phyloP scores from a whole-genome alignment of 306 rosid species.

The Alnus glutinosa region DNA sequence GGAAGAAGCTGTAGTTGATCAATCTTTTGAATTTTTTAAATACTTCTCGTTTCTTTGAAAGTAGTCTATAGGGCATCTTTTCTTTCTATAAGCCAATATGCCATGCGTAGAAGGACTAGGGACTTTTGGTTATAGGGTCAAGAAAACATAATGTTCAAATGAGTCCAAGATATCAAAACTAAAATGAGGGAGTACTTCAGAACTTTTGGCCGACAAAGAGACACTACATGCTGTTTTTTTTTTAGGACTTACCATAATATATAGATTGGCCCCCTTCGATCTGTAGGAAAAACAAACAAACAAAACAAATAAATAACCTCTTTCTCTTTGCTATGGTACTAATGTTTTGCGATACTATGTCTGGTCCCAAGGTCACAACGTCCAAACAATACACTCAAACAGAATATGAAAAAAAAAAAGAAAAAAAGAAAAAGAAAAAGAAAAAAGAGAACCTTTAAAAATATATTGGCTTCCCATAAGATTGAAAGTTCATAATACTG shows the following conservation, averaged over 20 bases:
- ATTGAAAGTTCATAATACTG: slow-evolving; percentile 9
- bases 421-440: no score
- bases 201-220: slow-evolving; percentile 41
- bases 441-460: not conserved
- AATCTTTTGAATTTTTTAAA: not conserved
- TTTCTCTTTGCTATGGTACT: not conserved
- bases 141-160: slow-evolving; percentile 1
- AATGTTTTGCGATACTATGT: slow-evolving; percentile 18
- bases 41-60: not conserved
- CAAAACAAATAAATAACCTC: not conserved
- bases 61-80: not conserved
- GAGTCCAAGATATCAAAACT: not conserved
- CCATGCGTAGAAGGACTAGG: not conserved
- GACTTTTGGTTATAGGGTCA: slow-evolving; percentile 5
- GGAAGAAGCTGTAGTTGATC: not conserved
- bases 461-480: not conserved
- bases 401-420: no score
- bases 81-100: not conserved
- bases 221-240: slow-evolving; percentile 34
- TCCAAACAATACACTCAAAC: not conserved
- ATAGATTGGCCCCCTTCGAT: slow-evolving; percentile 8
- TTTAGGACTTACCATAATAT: not conserved
- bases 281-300: not conserved
- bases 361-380: not conserved
- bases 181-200: not conserved